A percentile compares a stretch with the other conserved stretches of the same genome.
These are phyloP conservation scores for Nectriaceae sp. DNA, from an alignment of 2,329 filamentous ascomycete genomes.

Conservation along the genomic window DNA sequence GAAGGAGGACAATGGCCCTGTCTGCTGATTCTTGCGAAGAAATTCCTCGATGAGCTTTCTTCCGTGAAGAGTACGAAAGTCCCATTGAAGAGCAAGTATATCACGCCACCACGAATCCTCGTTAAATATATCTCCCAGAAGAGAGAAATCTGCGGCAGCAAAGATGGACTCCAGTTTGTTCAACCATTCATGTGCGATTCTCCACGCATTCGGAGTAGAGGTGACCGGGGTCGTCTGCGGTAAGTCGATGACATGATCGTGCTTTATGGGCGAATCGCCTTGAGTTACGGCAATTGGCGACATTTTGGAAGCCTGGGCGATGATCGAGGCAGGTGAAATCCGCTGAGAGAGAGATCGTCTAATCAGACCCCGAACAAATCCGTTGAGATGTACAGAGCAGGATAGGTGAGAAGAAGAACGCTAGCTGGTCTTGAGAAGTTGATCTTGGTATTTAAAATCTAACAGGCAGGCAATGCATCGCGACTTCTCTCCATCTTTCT, in stretches of 20 bases:
- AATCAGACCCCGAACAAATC: too few species aligned
- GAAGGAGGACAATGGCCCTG: slow-evolving; percentile 4
- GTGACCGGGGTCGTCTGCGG: not conserved
- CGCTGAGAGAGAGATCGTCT: too few species aligned
- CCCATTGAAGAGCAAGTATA: slow-evolving; percentile 29
- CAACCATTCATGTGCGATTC: not conserved
- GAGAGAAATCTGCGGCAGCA: not conserved
- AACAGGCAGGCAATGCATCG: too few species aligned
- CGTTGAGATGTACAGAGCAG: too few species aligned
- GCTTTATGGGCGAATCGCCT: not conserved
- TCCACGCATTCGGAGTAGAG: not conserved
- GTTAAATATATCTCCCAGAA: slow-evolving; percentile 15
- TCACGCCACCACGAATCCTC: slow-evolving; percentile 32
- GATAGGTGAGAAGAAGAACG: too few species aligned
- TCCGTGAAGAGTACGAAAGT: slow-evolving; percentile 29
- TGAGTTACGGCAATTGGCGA: too few species aligned
- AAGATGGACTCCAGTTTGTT: not conserved
- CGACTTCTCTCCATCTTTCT: too few species aligned
- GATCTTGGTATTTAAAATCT: too few species aligned
- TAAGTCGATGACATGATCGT: not conserved
- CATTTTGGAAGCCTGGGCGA: too few species aligned
- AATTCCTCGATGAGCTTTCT: slow-evolving; percentile 1
- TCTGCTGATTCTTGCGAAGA: slow-evolving; percentile 2
- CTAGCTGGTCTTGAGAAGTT: too few species aligned
- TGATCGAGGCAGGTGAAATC: too few species aligned